Conservation (phyloP, 345 rosid genomes). For the Theobroma cacao region DNA sequence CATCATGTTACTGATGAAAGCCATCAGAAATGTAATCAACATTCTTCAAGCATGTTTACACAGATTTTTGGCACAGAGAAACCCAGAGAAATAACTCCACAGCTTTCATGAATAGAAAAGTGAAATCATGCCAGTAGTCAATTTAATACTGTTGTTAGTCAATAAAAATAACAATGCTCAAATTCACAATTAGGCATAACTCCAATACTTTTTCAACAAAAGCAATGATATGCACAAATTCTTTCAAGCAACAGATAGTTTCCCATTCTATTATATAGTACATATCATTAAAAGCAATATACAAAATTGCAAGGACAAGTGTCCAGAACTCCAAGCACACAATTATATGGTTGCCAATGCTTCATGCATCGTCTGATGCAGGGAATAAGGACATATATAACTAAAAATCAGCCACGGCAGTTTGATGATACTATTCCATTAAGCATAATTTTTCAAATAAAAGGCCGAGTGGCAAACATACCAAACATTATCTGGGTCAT, state of each 20-base stretch:
- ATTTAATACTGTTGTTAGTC: background rate
- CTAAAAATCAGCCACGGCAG: background rate
- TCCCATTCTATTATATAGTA: background rate
- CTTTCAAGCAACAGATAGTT: conserved; percentile 2
- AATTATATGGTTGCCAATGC: background rate
- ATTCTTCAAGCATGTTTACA: background rate
- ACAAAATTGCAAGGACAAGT: background rate
- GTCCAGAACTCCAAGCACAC: background rate
- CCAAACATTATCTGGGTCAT: conserved; percentile 89
- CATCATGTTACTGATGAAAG: background rate
- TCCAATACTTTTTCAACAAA: background rate
- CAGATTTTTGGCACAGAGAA: background rate
- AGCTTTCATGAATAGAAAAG: background rate
- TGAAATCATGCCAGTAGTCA: background rate
- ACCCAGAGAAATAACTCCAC: background rate
- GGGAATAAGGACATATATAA: background rate
- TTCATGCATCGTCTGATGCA: background rate
- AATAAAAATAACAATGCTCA: background rate
- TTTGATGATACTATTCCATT: background rate
- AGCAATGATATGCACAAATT: conserved; percentile 1
- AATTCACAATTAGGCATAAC: background rate
- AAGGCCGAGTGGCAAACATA: conserved; percentile 26
- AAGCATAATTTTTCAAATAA: conserved; percentile 1
- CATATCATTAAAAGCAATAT: background rate
- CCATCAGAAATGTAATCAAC: background rate